These are phyloP conservation scores for Chlamydomonas schloesseri DNA, from an alignment of 139 green algal species.

Conservation along the genomic window DNA sequence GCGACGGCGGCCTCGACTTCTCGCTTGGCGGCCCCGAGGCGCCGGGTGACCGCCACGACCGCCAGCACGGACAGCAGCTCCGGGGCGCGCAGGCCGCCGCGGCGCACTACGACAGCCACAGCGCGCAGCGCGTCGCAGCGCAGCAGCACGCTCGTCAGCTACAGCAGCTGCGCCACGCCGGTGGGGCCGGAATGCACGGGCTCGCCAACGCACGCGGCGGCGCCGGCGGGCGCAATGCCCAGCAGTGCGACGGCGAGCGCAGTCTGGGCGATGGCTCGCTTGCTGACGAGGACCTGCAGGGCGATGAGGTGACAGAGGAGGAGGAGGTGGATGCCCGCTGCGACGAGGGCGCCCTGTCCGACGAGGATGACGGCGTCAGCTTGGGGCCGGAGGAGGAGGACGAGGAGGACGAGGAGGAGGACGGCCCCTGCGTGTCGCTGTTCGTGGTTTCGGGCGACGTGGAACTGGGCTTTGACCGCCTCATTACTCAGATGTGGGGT, in stretches of 20 bases:
- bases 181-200: slow-evolving; percentile 1
- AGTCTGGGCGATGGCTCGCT: slow-evolving; percentile 2
- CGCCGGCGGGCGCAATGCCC: neutral
- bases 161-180: slow-evolving; percentile 30
- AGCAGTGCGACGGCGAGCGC: neutral
- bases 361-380: slow-evolving; percentile 19
- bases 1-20: neutral
- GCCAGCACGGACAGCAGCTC: neutral
- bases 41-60: neutral
- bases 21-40: neutral
- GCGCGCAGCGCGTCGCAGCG: neutral
- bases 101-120: neutral
- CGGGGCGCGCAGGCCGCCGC: neutral
- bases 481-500: slow-evolving; percentile 45
- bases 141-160: slow-evolving; percentile 35
- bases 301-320: neutral
- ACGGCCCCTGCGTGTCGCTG: slow-evolving; percentile 46
- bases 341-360: neutral
- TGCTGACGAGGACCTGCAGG: slow-evolving; percentile 9
- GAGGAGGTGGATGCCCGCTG: neutral
- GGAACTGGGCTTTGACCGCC: slow-evolving; percentile 47
- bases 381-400: slow-evolving; percentile 34
- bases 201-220: neutral
- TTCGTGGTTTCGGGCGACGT: slow-evolving; percentile 37
- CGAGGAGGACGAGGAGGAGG: slow-evolving; percentile 37